phyloP scores from a whole-genome alignment of 2,329 filamentous ascomycete species.

The Alternaria arbusti region DNA sequence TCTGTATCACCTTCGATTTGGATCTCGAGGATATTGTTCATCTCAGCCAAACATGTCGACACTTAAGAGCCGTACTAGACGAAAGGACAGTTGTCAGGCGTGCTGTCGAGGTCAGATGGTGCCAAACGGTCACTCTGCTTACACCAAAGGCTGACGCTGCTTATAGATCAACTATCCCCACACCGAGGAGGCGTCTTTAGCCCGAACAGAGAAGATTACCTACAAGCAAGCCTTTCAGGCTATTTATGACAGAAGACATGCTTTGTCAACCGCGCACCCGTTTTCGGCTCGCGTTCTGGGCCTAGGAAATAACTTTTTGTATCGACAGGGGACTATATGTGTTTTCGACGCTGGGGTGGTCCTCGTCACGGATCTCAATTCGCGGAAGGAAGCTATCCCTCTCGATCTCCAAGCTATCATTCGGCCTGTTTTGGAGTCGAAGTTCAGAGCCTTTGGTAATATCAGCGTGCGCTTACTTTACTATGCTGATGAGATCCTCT shows the following conservation, averaged over 20 bases:
- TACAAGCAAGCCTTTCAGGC: conserved; percentile 65
- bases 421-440: conserved; percentile 5
- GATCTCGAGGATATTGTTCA: conserved; percentile 65
- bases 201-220: conserved; percentile 43
- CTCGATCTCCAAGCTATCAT: conserved; percentile 31
- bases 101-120: conserved; percentile 61
- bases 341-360: conserved; percentile 64
- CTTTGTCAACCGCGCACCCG: conserved; percentile 67
- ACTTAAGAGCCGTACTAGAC: conserved; percentile 58
- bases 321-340: conserved; percentile 68
- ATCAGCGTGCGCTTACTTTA: conserved; percentile 36
- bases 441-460: conserved; percentile 48
- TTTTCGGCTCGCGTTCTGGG: conserved; percentile 67
- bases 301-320: conserved; percentile 66
- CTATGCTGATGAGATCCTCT: conserved; percentile 43
- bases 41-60: conserved; percentile 60
- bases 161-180: conserved; percentile 50
- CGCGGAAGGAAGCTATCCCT: conserved; percentile 7
- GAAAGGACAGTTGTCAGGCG: conserved; percentile 64
- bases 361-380: conserved; percentile 65
- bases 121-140: conserved; percentile 8
- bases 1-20: conserved; percentile 62
- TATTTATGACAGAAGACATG: conserved; percentile 65
- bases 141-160: conserved; percentile 1
- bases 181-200: conserved; percentile 55